These are phyloP conservation scores for Cladosporium sp. DNA, from an alignment of 2,329 filamentous ascomycete genomes.

Conservation along the genomic window DNA sequence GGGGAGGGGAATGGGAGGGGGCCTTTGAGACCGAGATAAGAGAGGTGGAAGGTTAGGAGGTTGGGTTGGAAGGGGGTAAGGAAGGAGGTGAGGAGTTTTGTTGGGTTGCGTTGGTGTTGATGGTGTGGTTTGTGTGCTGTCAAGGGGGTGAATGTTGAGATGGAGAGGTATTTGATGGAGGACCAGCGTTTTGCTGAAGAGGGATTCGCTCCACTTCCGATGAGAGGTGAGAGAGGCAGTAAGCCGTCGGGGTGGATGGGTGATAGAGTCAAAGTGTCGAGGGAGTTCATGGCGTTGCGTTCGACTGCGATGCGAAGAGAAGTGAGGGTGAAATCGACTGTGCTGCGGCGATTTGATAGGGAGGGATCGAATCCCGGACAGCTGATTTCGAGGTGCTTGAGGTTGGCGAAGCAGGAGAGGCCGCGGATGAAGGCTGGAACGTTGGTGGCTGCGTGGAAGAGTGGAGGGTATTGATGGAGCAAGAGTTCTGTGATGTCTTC, in stretches of 20 bases:
- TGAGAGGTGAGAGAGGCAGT: slow-evolving; percentile 68
- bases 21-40: slow-evolving; percentile 69
- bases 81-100: slow-evolving; percentile 68
- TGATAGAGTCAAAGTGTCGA: slow-evolving; percentile 66
- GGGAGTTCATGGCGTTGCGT: slow-evolving; percentile 59
- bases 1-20: slow-evolving; percentile 62
- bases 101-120: slow-evolving; percentile 63
- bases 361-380: slow-evolving; percentile 65
- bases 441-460: slow-evolving; percentile 87
- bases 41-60: slow-evolving; percentile 62
- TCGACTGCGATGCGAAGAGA: slow-evolving; percentile 81
- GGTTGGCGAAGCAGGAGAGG: slow-evolving; percentile 61
- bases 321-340: slow-evolving; percentile 84
- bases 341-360: slow-evolving; percentile 68
- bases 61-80: slow-evolving; percentile 57
- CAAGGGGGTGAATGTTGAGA: slow-evolving; percentile 49
- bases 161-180: slow-evolving; percentile 68
- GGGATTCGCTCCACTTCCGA: slow-evolving; percentile 70
- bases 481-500: slow-evolving; percentile 74
- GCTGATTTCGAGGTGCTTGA: slow-evolving; percentile 69
- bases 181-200: slow-evolving; percentile 68
- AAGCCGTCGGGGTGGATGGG: slow-evolving; percentile 71
- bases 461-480: slow-evolving; percentile 78
- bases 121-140: slow-evolving; percentile 30
- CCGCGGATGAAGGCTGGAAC: slow-evolving; percentile 77